These are phyloP conservation scores for Pilaira anomala DNA, from an alignment of 192 early-diverging fungal species.

Conservation along the genomic window DNA sequence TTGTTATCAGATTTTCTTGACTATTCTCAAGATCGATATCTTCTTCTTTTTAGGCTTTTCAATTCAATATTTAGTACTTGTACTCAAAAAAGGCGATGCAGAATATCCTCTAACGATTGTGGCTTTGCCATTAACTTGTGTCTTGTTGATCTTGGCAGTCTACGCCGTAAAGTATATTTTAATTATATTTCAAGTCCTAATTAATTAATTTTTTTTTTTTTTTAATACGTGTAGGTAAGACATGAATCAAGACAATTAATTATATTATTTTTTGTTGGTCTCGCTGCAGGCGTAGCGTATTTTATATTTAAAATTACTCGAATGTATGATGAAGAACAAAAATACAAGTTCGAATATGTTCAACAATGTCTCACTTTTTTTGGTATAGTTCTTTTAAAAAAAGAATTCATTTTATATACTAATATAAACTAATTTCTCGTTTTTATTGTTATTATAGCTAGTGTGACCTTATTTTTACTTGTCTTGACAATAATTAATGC, in stretches of 20 bases:
- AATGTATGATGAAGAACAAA: constrained; percentile 47
- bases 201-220: constrained; percentile 19
- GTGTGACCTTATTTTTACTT: constrained; percentile 43
- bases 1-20: constrained; percentile 75
- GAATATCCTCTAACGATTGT: constrained; percentile 53
- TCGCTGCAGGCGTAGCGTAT: constrained; percentile 63
- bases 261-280: constrained; percentile 54
- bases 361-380: constrained; percentile 68
- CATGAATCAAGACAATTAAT: constrained; percentile 62
- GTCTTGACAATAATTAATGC: constrained; percentile 55
- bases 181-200: background rate
- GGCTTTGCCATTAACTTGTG: constrained; percentile 56
- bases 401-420: too few relatives aligned
- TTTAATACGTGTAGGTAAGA: constrained; percentile 40
- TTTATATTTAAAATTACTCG: constrained; percentile 65
- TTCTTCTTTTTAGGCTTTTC: constrained; percentile 81
- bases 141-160: constrained; percentile 61
- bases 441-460: constrained; percentile 23
- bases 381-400: constrained; percentile 40
- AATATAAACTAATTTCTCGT: background rate
- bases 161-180: constrained; percentile 62
- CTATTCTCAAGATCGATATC: constrained; percentile 77
- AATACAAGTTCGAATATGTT: constrained; percentile 44
- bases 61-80: constrained; percentile 64
- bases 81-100: constrained; percentile 41